Conservation (phyloP, 441 rosid species). For the Breynia disticha region DNA sequence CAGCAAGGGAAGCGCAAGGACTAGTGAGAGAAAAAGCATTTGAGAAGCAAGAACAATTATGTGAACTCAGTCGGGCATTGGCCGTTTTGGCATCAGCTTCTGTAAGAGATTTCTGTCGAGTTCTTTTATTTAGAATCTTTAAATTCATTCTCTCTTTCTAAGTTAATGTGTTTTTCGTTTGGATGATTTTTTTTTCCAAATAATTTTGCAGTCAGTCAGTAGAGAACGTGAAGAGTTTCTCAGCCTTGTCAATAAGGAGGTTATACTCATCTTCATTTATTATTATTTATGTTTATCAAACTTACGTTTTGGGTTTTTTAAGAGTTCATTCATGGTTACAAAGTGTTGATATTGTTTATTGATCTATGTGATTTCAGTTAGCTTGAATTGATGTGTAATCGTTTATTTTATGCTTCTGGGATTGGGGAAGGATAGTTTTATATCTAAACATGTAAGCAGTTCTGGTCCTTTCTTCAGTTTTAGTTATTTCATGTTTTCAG, state of each 20-base stretch:
- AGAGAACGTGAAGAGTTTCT: slow-evolving; percentile 89
- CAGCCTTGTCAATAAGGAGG: slow-evolving; percentile 83
- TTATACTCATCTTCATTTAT: slow-evolving; percentile 17
- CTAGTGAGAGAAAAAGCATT: slow-evolving; percentile 57
- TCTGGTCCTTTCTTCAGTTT: neutral
- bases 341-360: slow-evolving; percentile 1
- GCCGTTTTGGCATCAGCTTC: slow-evolving; percentile 92
- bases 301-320: neutral
- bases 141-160: neutral
- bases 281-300: neutral
- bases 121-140: neutral
- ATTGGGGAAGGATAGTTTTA: neutral
- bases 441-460: neutral
- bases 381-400: neutral
- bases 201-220: slow-evolving; percentile 71
- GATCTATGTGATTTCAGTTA: slow-evolving; percentile 3
- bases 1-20: slow-evolving; percentile 61
- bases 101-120: slow-evolving; percentile 35
- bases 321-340: neutral
- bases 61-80: slow-evolving; percentile 76
- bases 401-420: neutral
- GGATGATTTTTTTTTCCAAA: slow-evolving; percentile 4
- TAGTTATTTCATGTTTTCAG: slow-evolving; percentile 28
- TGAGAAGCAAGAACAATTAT: slow-evolving; percentile 69
- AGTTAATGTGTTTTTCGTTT: neutral